Conservation (phyloP, 805 yeast species). For the Zygotorulaspora sp. region DNA sequence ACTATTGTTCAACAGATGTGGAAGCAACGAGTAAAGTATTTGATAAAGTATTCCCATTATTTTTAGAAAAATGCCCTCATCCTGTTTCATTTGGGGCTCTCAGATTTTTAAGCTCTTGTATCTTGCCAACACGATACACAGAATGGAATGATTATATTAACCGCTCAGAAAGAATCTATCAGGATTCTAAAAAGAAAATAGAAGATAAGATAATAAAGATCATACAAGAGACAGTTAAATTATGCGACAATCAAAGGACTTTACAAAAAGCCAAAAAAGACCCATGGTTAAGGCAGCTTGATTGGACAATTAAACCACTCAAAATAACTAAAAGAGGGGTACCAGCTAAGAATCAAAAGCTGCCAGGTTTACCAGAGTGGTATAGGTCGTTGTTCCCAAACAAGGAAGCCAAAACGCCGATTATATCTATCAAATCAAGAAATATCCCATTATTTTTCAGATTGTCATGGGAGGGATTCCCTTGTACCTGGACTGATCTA, state of each 20-base stretch:
- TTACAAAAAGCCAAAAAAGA: constrained; percentile 42
- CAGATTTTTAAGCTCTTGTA: constrained; percentile 62
- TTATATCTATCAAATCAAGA: constrained; percentile 67
- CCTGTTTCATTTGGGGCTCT: constrained; percentile 92
- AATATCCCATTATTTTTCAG: constrained; percentile 70
- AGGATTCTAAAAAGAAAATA: constrained; percentile 52
- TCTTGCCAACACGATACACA: constrained; percentile 67
- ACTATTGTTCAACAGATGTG: constrained; percentile 86
- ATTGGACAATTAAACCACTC: constrained; percentile 70
- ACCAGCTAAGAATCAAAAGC: constrained; percentile 65
- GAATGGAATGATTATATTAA: constrained; percentile 71
- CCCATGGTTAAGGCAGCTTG: constrained; percentile 87
- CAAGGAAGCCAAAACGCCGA: constrained; percentile 41
- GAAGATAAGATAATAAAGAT: constrained; percentile 53
- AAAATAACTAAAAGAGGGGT: constrained; percentile 63
- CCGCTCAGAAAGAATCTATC: constrained; percentile 63
- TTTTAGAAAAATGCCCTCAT: constrained; percentile 71
- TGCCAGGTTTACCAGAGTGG: constrained; percentile 95
- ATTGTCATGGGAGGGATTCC: constrained; percentile 79
- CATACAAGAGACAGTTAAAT: constrained; percentile 53
- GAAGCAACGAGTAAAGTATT: constrained; percentile 67
- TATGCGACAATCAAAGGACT: constrained; percentile 41
- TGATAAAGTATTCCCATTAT: constrained; percentile 63
- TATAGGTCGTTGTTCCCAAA: constrained; percentile 54
- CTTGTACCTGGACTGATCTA: constrained; percentile 72